Evolutionary conservation across 1,284 basidiomycete species (phyloP).

Genomic region (Cutaneotrichosporon arboriforme): DNA sequence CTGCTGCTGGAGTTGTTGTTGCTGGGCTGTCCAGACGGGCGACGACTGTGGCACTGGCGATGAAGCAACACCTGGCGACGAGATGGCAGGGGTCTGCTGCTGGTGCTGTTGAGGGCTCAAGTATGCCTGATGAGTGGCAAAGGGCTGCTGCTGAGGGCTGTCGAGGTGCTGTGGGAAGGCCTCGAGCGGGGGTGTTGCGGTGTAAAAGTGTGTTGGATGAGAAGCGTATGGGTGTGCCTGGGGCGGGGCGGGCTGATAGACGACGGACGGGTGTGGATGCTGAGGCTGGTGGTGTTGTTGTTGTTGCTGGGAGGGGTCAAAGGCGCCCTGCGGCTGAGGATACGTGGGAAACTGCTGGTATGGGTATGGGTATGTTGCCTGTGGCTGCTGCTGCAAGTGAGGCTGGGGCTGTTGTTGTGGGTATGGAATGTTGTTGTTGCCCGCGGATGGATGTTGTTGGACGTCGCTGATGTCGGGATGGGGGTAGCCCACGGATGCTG

Average conservation of each 20-base stretch:
- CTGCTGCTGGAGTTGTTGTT: neutral
- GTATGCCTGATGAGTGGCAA: neutral
- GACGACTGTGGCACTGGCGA: neutral
- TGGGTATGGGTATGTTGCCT: neutral
- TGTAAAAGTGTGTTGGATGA: neutral
- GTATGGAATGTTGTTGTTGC: neutral
- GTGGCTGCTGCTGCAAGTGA: neutral
- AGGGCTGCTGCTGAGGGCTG: neutral
- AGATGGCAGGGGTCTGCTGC: neutral
- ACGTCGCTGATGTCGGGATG: constrained; percentile 1
- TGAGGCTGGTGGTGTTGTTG: neutral
- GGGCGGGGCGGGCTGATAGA: neutral
- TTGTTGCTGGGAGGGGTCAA: neutral
- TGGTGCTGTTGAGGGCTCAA: neutral
- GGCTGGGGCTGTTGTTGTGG: neutral
- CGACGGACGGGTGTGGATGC: neutral
- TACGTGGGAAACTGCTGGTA: no score
- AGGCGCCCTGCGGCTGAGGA: no score
- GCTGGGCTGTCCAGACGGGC: constrained; percentile 1
- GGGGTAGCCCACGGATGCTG: constrained; percentile 4
- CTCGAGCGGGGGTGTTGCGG: neutral
- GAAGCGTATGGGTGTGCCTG: neutral
- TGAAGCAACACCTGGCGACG: neutral
- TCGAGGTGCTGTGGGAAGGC: neutral
- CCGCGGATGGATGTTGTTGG: constrained; percentile 1